These are phyloP conservation scores for Pseudozyma sp. DNA, from an alignment of 1,284 basidiomycete genomes.

Conservation along the genomic window DNA sequence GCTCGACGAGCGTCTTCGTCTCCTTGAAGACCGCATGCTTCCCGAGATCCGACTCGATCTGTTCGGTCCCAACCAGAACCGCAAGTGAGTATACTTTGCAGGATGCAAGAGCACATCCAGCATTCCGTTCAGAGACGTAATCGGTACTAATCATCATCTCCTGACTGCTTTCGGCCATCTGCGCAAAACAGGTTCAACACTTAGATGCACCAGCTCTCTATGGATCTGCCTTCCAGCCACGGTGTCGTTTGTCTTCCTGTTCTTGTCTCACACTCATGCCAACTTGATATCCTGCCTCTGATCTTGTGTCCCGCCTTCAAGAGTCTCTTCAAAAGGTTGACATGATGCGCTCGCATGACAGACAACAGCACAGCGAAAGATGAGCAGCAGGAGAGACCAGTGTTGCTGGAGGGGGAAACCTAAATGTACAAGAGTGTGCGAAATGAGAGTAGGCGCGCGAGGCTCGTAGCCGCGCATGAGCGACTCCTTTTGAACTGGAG, in stretches of 20 bases:
- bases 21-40: constrained; percentile 66
- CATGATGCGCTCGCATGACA: neutral
- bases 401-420: constrained; percentile 21
- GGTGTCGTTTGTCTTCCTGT: neutral
- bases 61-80: constrained; percentile 66
- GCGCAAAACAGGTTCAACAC: constrained; percentile 36
- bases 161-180: neutral
- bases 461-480: neutral
- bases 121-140: no score
- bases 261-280: constrained; percentile 1
- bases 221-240: neutral
- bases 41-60: constrained; percentile 66
- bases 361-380: neutral
- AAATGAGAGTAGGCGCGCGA: neutral
- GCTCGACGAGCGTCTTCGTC: constrained; percentile 64
- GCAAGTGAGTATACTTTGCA: constrained; percentile 54
- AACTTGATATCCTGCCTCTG: constrained; percentile 28
- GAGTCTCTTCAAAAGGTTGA: neutral
- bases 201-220: constrained; percentile 9
- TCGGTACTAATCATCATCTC: no score
- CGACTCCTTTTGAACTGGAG: constrained; percentile 12
- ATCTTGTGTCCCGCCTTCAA: neutral
- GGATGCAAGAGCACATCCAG: neutral
- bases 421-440: constrained; percentile 38
- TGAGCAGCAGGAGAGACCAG: constrained; percentile 18